phyloP scores from a whole-genome alignment of 495 filamentous ascomycete species.

The Cercophora newfieldiana region DNA sequence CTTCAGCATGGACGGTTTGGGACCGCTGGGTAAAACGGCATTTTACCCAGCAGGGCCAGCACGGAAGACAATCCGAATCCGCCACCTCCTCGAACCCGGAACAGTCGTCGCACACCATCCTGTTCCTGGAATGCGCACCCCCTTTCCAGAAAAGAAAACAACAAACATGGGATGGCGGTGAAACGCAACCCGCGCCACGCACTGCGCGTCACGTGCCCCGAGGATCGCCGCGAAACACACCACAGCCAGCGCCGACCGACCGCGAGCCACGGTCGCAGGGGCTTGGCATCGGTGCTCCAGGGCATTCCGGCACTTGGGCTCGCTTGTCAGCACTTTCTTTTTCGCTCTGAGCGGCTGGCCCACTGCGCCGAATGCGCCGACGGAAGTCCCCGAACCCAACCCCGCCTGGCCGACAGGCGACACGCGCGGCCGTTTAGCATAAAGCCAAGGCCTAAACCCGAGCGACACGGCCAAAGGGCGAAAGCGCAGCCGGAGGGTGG shows the following conservation, averaged over 20 bases:
- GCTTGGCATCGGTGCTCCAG: neutral
- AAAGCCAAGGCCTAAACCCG: neutral
- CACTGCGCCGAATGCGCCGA: neutral
- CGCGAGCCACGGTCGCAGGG: neutral
- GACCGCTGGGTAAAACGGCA: too few relatives aligned
- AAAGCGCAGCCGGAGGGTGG: neutral
- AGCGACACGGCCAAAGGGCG: too few relatives aligned
- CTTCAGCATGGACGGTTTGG: too few relatives aligned
- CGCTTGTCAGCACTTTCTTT: neutral
- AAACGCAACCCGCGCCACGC: neutral
- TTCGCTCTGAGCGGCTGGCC: neutral
- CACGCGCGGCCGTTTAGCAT: neutral
- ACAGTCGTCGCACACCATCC: too few relatives aligned
- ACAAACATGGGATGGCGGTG: neutral
- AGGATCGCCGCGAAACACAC: neutral
- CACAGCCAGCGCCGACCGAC: neutral
- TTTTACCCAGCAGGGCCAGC: too few relatives aligned
- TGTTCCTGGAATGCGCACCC: neutral
- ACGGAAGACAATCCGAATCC: neutral
- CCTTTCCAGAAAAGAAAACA: neutral
- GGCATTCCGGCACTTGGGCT: neutral
- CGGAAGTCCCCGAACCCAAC: neutral
- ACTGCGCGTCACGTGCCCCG: neutral
- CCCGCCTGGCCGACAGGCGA: neutral
- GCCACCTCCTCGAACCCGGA: neutral